Base-by-base conservation (phyloP, 2,329 filamentous ascomycete genomes). In the Diaporthe sp. region DNA sequence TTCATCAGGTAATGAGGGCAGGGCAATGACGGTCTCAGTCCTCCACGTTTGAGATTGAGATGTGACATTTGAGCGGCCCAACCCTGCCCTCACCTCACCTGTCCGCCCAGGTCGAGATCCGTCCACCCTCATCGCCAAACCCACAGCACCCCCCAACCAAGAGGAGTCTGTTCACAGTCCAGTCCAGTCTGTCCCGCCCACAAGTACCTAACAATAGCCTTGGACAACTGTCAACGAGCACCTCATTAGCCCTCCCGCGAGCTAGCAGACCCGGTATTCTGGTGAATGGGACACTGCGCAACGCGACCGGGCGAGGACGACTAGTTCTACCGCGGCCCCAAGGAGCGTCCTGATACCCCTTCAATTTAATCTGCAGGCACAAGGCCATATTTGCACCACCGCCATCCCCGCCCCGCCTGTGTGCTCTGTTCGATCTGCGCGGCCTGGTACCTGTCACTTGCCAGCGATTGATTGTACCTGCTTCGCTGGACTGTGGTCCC, bases 291-390 rank as follows among this genome's bases (percentile, higher is more conserved):
- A 71, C 69, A 47, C 28, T 57, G 54, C 42, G 22, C 50, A 60
- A 50, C 54, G 40, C 55, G 57, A 60, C 54, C 12, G 35, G 10
- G 19, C 60, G 40, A 66, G 60, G 47, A 66, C 60, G 57, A 57
- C n/a, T 52, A 47, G 35, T 42, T 17, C 22, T n/a, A n/a, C n/a
- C n/a, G n/a, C n/a, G n/a, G n/a, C n/a, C n/a, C n/a, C n/a, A n/a
- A n/a, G n/a, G n/a, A n/a, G n/a, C n/a, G n/a, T n/a, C n/a, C n/a
- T n/a, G n/a, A n/a, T 17, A 64, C 68, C 58, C 60, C 61, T 74
- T 74, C n/a, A 76, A 74, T 76, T 74, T 74, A 72, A 17, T 71
- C 68, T 69, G 45, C 61, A 60, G 74, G 71, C 66, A 71, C 70
- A 71, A 33, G 72, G 72, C 74, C 54, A 74, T 50, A 74, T 50